Conservation (phyloP, 2,329 filamentous ascomycete genomes). For the Arthrobotrys megalospora region DNA sequence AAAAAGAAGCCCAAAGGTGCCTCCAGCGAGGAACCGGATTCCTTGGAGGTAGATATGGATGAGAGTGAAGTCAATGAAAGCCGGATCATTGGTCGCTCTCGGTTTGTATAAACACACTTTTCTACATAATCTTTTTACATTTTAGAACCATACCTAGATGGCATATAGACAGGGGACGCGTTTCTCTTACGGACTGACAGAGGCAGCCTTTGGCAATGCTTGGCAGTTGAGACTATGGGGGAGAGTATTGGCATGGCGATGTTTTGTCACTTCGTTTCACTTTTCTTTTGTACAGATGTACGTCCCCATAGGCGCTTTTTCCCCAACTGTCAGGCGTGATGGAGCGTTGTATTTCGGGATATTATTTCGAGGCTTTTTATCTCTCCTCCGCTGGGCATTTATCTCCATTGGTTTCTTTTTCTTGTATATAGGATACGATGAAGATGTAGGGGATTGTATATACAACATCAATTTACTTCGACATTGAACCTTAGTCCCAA, state of each 20-base stretch:
- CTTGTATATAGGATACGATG: conserved; percentile 14
- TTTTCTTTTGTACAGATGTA: conserved; percentile 15
- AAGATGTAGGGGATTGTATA: conserved; percentile 19
- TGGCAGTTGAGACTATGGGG: not conserved
- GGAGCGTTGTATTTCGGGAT: conserved; percentile 20
- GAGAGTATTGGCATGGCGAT: not conserved
- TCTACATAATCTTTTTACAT: conserved; percentile 22
- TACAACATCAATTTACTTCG: conserved; percentile 14
- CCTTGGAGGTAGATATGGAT: conserved; percentile 55
- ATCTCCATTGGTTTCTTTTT: conserved; percentile 16
- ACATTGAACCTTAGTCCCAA: conserved; percentile 11
- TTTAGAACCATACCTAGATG: conserved; percentile 34
- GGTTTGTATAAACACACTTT: conserved; percentile 51
- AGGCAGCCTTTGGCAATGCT: not conserved
- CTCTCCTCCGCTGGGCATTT: conserved; percentile 31
- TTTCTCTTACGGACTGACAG: conserved; percentile 22
- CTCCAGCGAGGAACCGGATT: conserved; percentile 38
- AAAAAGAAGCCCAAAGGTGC: conserved; percentile 63
- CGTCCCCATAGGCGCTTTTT: conserved; percentile 31
- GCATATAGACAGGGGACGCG: conserved; percentile 31
- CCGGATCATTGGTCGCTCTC: conserved; percentile 42
- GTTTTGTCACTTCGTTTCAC: not conserved
- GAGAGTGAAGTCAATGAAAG: conserved; percentile 51
- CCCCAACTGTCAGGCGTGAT: conserved; percentile 27
- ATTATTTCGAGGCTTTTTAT: conserved; percentile 23